Evolutionary conservation across 2,329 filamentous ascomycete genomes (phyloP), one percentile per base, ranked within the genome.

Genomic region (Fusarium siculi): DNA sequence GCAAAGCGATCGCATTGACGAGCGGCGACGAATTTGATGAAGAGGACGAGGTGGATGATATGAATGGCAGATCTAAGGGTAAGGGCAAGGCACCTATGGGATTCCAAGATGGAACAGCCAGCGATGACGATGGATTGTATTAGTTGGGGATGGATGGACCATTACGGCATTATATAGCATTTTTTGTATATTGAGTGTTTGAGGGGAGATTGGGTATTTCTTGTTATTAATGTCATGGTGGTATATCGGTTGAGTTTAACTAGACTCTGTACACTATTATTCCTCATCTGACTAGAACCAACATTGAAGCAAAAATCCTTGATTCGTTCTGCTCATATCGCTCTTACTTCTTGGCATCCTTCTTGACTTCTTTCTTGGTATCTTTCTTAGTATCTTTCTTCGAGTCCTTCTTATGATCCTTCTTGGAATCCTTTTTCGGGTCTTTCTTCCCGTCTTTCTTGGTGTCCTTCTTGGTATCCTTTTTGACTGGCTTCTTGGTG

Each of bases 51-150:
- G 76, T 78, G 58, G 81, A 78, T n/a, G 77, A 76, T 10, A 74
- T 77, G 18, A 80, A 80, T 57, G 80, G 80, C 30, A 73, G 73
- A 69, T 72, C 77, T n/a, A 89, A 89, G 75, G 87, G 87, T 12
- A 91, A 90, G 79, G 89, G 85, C 3, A 91, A 89, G 76, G 88
- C 84, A 6, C 81, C 85, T 21, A 85, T 84, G 67, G 81, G 82
- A 37, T 89, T 90, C 70, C 83, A 85, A 74, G 84, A 88, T n/a
- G 84, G 85, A 25, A 86, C 83, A n/a, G 87, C 84, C 23, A 88
- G 86, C 70, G 89, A 87, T 67, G 88, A 90, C 57, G 88, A 90
- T 53, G 87, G 83, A 15, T 74, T 90, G 77, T 90, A 91, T 60
- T 90, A 82, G 64, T 52, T 25, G 37, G 40, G 47, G 57, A 44